Conservation (phyloP, 352 stramenopile species). For the Phytopythium helicoides region DNA sequence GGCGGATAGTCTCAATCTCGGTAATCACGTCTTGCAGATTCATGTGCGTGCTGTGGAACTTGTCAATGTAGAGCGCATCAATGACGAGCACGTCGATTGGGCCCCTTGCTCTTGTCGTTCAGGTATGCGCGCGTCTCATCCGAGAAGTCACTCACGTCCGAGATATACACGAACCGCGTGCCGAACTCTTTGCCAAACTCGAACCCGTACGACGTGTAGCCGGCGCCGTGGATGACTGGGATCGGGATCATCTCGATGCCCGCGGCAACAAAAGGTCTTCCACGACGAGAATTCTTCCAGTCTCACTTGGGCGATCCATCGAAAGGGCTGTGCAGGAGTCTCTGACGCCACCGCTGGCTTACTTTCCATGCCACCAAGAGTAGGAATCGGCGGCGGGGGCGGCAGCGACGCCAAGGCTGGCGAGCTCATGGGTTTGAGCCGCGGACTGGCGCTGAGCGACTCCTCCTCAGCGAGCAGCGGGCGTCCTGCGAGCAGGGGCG, state of each 20-base stretch:
- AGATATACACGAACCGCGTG: conserved; percentile 84
- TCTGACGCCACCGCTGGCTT: conserved; percentile 8
- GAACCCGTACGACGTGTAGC: conserved; percentile 79
- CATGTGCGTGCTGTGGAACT: conserved; percentile 85
- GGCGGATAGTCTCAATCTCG: conserved; percentile 59
- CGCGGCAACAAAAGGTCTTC: conserved; percentile 43
- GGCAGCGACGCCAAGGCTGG: not conserved
- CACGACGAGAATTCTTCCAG: conserved; percentile 58
- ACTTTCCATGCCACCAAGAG: not conserved
- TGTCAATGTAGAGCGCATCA: conserved; percentile 74
- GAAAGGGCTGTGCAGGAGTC: conserved; percentile 38
- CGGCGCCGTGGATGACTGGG: conserved; percentile 75
- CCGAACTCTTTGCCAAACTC: conserved; percentile 74
- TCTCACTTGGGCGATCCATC: conserved; percentile 80
- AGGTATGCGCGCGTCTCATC: conserved; percentile 55
- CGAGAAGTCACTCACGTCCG: conserved; percentile 80
- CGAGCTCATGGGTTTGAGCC: not conserved
- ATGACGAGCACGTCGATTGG: conserved; percentile 84
- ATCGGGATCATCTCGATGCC: conserved; percentile 60
- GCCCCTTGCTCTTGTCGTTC: conserved; percentile 41
- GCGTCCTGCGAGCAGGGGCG: not conserved
- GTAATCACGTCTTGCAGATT: conserved; percentile 68
- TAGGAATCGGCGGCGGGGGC: not conserved
- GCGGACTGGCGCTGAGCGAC: not conserved
- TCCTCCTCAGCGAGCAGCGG: conserved; percentile 2